Percentiles rank a stretch among this genome's conserved stretches.
Conservation (phyloP, 2,329 filamentous ascomycete genomes). For the Ophiostoma sp. region DNA sequence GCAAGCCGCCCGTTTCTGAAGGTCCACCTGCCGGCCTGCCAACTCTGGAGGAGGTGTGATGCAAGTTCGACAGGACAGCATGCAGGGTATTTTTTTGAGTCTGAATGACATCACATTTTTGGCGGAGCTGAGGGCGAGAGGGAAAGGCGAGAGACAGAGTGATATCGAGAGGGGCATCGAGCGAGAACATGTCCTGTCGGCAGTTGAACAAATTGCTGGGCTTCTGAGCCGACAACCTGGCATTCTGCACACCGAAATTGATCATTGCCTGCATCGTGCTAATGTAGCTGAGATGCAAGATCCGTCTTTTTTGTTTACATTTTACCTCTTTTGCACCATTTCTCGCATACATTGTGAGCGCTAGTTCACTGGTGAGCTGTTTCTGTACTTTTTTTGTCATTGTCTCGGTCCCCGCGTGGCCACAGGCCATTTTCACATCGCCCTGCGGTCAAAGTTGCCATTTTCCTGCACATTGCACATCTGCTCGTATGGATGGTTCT, state of each 20-base stretch:
- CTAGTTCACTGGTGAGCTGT: background rate
- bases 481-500: background rate
- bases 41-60: background rate
- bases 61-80: background rate
- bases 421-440: background rate
- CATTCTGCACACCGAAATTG: slow-evolving; percentile 3
- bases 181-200: background rate
- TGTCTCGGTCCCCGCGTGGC: background rate
- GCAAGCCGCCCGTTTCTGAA: background rate
- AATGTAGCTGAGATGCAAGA: background rate
- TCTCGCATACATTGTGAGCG: background rate
- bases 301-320: background rate
- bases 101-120: background rate
- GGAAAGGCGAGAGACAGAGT: background rate
- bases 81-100: background rate
- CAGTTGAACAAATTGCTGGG: background rate
- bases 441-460: background rate
- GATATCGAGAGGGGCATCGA: background rate
- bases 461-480: background rate
- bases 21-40: background rate
- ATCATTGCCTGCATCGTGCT: background rate
- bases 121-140: background rate
- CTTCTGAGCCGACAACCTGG: background rate
- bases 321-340: background rate
- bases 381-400: background rate